Percentiles rank a stretch among this genome's conserved stretches.
These are phyloP conservation scores for Albifimbria verrucaria DNA, from an alignment of 2,329 filamentous ascomycete genomes.

Conservation along the genomic window DNA sequence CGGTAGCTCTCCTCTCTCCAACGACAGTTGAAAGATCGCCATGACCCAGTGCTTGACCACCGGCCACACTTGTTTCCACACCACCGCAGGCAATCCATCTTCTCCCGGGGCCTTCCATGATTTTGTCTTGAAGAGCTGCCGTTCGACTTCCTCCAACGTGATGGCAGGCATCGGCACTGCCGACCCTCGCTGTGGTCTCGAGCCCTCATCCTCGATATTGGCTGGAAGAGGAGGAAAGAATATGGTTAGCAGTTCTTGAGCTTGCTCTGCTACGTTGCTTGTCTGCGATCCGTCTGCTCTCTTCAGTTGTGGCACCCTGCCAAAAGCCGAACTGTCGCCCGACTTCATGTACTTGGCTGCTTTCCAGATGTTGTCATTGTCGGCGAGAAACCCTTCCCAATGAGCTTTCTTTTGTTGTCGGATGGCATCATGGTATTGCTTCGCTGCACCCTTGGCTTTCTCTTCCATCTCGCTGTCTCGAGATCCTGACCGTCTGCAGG, in stretches of 20 bases:
- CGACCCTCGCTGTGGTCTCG: constrained; percentile 10
- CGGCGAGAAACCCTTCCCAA: constrained; percentile 1
- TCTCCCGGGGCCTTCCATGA: too few species aligned
- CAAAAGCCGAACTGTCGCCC: constrained; percentile 11
- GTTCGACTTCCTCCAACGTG: constrained; percentile 17
- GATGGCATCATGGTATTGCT: constrained; percentile 1
- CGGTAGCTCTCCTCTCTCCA: constrained; percentile 13
- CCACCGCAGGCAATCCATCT: constrained; percentile 12
- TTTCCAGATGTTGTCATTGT: constrained; percentile 16
- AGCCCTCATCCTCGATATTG: constrained; percentile 15
- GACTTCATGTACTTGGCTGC: constrained; percentile 18
- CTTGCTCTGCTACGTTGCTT: constrained; percentile 10
- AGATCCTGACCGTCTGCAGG: not conserved
- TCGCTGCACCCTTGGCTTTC: not conserved
- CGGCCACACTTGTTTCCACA: constrained; percentile 14
- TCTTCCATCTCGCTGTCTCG: not conserved
- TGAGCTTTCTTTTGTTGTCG: not conserved
- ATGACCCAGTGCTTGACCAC: constrained; percentile 11
- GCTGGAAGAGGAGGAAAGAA: constrained; percentile 18
- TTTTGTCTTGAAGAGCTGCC: constrained; percentile 14
- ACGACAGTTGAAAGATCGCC: constrained; percentile 12
- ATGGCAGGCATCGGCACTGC: constrained; percentile 12
- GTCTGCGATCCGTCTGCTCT: constrained; percentile 12
- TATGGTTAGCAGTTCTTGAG: constrained; percentile 13
- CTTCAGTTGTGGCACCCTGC: constrained; percentile 3